Evolutionary conservation across 2,329 filamentous ascomycete genomes (phyloP).

Genomic region (Pseudogymnoascus sp.): DNA sequence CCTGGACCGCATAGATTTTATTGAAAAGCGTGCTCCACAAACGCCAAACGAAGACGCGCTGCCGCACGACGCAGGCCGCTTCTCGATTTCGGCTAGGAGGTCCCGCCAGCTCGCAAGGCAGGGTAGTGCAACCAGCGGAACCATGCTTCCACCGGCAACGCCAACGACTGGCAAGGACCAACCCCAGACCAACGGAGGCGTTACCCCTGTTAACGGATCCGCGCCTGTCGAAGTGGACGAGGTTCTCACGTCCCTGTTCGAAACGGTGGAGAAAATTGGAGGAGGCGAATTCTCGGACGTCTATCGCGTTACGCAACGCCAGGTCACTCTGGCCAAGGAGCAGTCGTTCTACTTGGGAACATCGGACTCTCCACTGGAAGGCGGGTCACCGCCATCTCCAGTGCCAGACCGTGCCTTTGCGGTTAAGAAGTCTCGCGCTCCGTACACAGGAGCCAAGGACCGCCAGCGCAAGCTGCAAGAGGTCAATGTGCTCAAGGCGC

Average conservation of each 20-base stretch:
- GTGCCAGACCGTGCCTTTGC: conserved; percentile 63
- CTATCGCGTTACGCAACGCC: conserved; percentile 59
- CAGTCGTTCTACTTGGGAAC: conserved; percentile 33
- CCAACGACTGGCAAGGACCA: conserved; percentile 58
- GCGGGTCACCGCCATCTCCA: conserved; percentile 44
- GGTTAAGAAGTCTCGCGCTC: conserved; percentile 84
- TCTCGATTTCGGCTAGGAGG: conserved; percentile 67
- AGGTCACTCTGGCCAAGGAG: conserved; percentile 32
- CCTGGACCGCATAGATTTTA: conserved; percentile 46
- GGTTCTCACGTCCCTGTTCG: conserved; percentile 66
- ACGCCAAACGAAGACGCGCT: conserved; percentile 71
- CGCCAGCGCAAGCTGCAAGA: conserved; percentile 79
- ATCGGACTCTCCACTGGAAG: conserved; percentile 39
- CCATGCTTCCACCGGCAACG: conserved; percentile 64
- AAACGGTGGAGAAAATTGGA: conserved; percentile 70
- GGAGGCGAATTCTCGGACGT: conserved; percentile 91
- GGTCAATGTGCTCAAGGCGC: conserved; percentile 67
- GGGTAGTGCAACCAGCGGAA: conserved; percentile 31
- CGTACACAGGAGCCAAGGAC: conserved; percentile 69
- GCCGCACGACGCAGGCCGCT: conserved; percentile 69
- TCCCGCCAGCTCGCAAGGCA: conserved; percentile 16
- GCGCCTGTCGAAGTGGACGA: conserved; percentile 68
- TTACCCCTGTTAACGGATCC: conserved; percentile 62
- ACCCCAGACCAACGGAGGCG: conserved; percentile 49
- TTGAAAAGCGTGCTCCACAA: conserved; percentile 50